Conservation (phyloP, 1,284 basidiomycete genomes). For the Pulchroboletus neoregius region DNA sequence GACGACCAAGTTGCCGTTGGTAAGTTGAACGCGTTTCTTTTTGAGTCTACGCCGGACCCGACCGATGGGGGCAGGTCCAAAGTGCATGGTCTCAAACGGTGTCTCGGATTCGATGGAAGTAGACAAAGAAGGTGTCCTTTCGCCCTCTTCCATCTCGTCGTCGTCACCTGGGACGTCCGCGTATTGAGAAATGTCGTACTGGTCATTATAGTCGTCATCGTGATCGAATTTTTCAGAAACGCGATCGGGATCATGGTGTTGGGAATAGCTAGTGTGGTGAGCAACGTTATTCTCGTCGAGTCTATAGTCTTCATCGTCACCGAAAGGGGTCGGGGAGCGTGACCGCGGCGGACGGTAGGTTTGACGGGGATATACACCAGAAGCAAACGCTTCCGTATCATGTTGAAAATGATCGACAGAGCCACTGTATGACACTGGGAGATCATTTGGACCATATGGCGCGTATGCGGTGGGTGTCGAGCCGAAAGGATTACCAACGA, state of each 20-base stretch:
- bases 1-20: slow-evolving; percentile 84
- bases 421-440: slow-evolving; percentile 21
- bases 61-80: slow-evolving; percentile 81
- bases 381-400: slow-evolving; percentile 63
- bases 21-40: slow-evolving; percentile 68
- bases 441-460: slow-evolving; percentile 8
- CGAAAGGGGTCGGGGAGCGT: slow-evolving; percentile 67
- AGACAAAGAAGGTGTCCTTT: slow-evolving; percentile 43
- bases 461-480: slow-evolving; percentile 15
- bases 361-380: slow-evolving; percentile 51
- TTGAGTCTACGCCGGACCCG: slow-evolving; percentile 73
- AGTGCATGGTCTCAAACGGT: slow-evolving; percentile 71
- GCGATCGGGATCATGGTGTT: slow-evolving; percentile 23
- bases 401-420: slow-evolving; percentile 47
- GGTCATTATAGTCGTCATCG: slow-evolving; percentile 13
- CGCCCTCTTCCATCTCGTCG: slow-evolving; percentile 19
- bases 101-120: slow-evolving; percentile 38
- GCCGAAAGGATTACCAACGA: slow-evolving; percentile 27
- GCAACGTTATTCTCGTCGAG: slow-evolving; percentile 51
- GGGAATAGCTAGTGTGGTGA: slow-evolving; percentile 46
- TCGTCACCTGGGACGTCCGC: slow-evolving; percentile 28
- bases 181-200: slow-evolving; percentile 36
- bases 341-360: slow-evolving; percentile 52
- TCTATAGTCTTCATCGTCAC: slow-evolving; percentile 65
- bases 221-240: slow-evolving; percentile 34